Percentiles rank a stretch among this genome's conserved stretches.
Evolutionary conservation across 805 yeast genomes (phyloP).

Genomic region (Ogataea siamensis): DNA sequence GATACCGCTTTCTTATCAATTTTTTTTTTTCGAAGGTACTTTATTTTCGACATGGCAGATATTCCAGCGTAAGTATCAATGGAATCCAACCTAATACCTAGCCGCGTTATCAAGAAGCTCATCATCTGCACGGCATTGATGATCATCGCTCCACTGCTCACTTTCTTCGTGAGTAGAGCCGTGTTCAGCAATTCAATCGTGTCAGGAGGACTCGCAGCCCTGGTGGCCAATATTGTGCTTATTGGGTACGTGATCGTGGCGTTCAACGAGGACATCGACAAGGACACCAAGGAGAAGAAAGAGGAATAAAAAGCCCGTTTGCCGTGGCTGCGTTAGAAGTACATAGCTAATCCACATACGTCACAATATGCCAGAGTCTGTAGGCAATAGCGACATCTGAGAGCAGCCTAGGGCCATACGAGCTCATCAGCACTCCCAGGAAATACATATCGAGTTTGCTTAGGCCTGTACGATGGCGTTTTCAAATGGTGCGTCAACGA

Average conservation of each 20-base stretch:
- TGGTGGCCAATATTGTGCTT: constrained; percentile 69
- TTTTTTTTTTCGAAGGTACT: constrained; percentile 1
- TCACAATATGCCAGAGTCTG: too few species aligned
- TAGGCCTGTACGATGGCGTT: too few species aligned
- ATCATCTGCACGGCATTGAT: constrained; percentile 74
- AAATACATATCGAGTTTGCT: too few species aligned
- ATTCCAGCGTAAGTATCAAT: constrained; percentile 35
- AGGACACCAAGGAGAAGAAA: constrained; percentile 39
- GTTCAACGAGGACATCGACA: constrained; percentile 57
- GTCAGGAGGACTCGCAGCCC: constrained; percentile 80
- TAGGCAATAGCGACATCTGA: too few species aligned
- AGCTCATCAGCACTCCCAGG: too few species aligned
- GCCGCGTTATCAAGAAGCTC: constrained; percentile 64
- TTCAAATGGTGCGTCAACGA: too few species aligned
- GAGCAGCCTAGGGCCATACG: too few species aligned
- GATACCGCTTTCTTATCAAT: constrained; percentile 1
- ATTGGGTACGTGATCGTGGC: constrained; percentile 74
- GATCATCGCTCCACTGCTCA: constrained; percentile 63
- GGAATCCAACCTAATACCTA: constrained; percentile 20
- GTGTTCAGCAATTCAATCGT: constrained; percentile 51
- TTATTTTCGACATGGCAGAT: constrained; percentile 32
- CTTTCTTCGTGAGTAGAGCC: constrained; percentile 48
- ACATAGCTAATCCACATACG: too few species aligned
- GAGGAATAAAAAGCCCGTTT: constrained; percentile 17
- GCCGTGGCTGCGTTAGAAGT: too few species aligned